Conservation (phyloP, 768 basidiomycete genomes). For the Sarcodon aspratus region DNA sequence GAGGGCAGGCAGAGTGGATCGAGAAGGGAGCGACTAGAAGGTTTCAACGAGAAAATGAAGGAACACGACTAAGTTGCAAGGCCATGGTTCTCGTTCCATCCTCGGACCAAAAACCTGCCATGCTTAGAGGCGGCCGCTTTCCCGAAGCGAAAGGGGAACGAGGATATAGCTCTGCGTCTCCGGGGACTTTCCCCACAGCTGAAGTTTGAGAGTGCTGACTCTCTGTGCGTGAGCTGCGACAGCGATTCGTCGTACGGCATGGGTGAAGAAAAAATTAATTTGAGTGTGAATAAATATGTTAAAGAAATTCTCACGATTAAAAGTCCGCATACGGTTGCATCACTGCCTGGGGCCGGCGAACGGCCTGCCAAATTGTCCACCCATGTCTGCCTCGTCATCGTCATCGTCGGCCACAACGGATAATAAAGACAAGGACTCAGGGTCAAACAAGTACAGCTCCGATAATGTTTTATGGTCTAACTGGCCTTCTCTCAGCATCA, state of each 20-base stretch:
- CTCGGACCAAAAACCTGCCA: conserved; percentile 33
- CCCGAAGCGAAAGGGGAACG: conserved; percentile 32
- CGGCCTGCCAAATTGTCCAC: neutral
- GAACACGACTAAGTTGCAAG: conserved; percentile 15
- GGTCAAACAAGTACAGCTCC: neutral
- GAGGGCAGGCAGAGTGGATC: conserved; percentile 12
- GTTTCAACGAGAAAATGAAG: conserved; percentile 14
- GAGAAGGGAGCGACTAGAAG: conserved; percentile 34
- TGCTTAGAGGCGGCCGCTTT: conserved; percentile 70
- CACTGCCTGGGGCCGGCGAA: no score
- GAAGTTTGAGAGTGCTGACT: conserved; percentile 29
- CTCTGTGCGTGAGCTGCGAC: conserved; percentile 75
- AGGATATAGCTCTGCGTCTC: conserved; percentile 63
- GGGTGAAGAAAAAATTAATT: conserved; percentile 16
- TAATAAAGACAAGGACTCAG: neutral
- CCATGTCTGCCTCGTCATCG: neutral
- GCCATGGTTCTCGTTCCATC: conserved; percentile 40
- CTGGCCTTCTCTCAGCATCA: conserved; percentile 14
- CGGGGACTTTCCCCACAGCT: conserved; percentile 94
- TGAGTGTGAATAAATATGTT: no score
- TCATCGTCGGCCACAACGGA: neutral
- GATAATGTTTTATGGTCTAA: conserved; percentile 8
- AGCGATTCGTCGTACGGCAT: conserved; percentile 73
- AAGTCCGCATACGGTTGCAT: no score
- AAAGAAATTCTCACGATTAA: no score